These are phyloP conservation scores for Neltuma alba DNA, from an alignment of 306 rosid species.

Conservation along the genomic window DNA sequence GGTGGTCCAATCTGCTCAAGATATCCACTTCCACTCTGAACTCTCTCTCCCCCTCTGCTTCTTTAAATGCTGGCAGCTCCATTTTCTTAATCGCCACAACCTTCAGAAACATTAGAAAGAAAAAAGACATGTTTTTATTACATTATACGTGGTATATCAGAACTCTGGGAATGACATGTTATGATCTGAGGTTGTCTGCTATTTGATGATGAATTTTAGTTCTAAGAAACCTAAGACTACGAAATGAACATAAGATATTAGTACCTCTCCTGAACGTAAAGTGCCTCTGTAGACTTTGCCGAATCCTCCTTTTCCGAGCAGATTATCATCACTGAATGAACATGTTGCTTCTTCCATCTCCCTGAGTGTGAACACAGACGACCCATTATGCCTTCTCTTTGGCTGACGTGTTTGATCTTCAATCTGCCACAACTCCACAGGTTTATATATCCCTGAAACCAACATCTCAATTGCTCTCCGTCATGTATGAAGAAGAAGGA, in stretches of 20 bases:
- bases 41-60: constrained; percentile 89
- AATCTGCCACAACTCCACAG: constrained; percentile 81
- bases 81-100: constrained; percentile 93
- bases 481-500: background rate
- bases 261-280: constrained; percentile 86
- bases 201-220: too few species aligned
- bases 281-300: constrained; percentile 84
- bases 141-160: background rate
- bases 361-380: constrained; percentile 74
- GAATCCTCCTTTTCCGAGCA: constrained; percentile 94
- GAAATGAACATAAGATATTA: background rate
- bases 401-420: constrained; percentile 64
- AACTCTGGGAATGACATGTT: background rate
- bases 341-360: constrained; percentile 95
- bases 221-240: background rate
- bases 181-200: background rate
- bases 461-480: background rate
- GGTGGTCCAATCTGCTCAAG: constrained; percentile 90
- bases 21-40: constrained; percentile 93
- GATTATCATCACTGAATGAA: constrained; percentile 82
- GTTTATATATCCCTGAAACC: constrained; percentile 79
- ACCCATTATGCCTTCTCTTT: constrained; percentile 77
- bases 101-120: constrained; percentile 37
- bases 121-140: background rate
- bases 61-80: constrained; percentile 82